These are phyloP conservation scores for Tephrocybe sp. DNA, from an alignment of 768 basidiomycete species.

Conservation along the genomic window DNA sequence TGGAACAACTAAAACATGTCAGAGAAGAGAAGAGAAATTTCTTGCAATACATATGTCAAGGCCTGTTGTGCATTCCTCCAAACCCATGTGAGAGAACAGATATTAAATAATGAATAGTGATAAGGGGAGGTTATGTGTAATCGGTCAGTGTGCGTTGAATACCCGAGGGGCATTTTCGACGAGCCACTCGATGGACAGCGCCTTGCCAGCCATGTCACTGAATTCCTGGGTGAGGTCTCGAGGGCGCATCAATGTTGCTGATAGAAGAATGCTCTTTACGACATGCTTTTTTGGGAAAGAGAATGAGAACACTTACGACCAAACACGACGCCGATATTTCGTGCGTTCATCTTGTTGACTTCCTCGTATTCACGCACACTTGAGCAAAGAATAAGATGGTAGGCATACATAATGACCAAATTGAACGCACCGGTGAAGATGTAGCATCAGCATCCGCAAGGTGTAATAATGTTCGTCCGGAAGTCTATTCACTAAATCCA, in stretches of 20 bases:
- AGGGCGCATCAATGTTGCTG: constrained; percentile 94
- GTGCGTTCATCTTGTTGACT: constrained; percentile 88
- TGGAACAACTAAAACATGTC: neutral
- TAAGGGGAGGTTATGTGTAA: constrained; percentile 9
- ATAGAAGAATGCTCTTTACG: constrained; percentile 6
- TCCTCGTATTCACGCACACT: constrained; percentile 65
- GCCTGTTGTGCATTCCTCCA: constrained; percentile 12
- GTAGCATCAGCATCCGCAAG: constrained; percentile 76
- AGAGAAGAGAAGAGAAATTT: neutral
- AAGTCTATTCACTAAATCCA: constrained; percentile 70
- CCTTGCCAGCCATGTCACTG: constrained; percentile 96
- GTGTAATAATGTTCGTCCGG: constrained; percentile 90
- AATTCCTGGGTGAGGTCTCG: constrained; percentile 85
- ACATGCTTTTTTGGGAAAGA: neutral
- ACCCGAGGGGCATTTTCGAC: constrained; percentile 79
- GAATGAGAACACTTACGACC: constrained; percentile 69
- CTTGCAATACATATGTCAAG: constrained; percentile 9
- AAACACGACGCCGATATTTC: constrained; percentile 96
- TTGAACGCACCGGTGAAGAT: constrained; percentile 78
- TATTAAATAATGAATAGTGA: constrained; percentile 20
- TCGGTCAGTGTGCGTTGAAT: constrained; percentile 29
- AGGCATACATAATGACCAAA: too few relatives aligned
- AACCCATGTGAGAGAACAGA: constrained; percentile 6
- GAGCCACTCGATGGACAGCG: constrained; percentile 90
- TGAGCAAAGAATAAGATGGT: constrained; percentile 28